A percentile compares a stretch with the other conserved stretches of the same genome.
Conservation (phyloP, 495 filamentous ascomycete species). For the Trichocladium antarcticum region DNA sequence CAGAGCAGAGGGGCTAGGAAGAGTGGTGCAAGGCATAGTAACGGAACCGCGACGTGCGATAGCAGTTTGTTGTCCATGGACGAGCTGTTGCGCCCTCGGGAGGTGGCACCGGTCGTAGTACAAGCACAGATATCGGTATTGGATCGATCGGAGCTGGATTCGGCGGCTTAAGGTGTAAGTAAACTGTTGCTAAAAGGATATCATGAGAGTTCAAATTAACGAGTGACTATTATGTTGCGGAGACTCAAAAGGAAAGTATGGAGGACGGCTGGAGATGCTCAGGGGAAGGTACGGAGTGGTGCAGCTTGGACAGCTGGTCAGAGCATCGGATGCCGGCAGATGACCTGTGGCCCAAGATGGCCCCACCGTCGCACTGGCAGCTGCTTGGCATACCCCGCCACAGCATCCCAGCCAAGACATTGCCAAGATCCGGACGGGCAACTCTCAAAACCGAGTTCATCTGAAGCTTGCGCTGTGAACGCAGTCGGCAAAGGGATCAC, state of each 20-base stretch:
- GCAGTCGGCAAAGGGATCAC: not conserved
- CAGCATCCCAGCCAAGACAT: no score
- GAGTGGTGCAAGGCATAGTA: not conserved
- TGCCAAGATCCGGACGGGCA: not conserved
- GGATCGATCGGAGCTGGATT: not conserved
- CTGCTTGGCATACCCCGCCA: no score
- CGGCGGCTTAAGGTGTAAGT: not conserved
- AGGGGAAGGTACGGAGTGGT: not conserved
- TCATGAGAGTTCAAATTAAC: not conserved
- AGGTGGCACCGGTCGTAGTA: not conserved
- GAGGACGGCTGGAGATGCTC: no score
- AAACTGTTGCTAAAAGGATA: not conserved
- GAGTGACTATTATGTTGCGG: not conserved
- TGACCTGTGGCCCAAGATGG: no score
- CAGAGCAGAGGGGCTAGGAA: slow-evolving; percentile 26
- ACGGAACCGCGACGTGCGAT: no score
- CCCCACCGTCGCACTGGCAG: no score
- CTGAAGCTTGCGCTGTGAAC: not conserved
- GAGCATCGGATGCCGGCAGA: not conserved
- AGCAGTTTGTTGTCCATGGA: no score
- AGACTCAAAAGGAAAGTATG: not conserved
- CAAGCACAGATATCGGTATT: no score
- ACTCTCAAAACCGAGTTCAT: not conserved
- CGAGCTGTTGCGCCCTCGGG: no score
- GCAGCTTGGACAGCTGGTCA: slow-evolving; percentile 5